Conservation (phyloP, 805 yeast genomes). For the Metschnikowia noctiluminum region DNA sequence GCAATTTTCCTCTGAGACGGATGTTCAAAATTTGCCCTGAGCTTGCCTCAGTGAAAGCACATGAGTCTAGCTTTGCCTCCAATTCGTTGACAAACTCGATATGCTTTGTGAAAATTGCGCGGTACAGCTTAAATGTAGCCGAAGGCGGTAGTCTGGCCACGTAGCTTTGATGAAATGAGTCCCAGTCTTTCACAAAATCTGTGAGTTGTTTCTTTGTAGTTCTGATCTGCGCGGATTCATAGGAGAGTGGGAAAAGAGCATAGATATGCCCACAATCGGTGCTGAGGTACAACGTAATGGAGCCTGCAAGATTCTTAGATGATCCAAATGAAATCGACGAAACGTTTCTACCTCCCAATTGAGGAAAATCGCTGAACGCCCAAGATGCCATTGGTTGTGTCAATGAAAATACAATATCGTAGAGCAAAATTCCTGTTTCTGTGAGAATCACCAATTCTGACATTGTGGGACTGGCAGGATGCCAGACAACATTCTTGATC, state of each 20-base stretch:
- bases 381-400: constrained; percentile 10
- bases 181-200: constrained; percentile 10
- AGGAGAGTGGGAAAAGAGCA: constrained; percentile 16
- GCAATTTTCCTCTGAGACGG: background rate
- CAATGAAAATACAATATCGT: constrained; percentile 13
- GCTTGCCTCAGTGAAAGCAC: constrained; percentile 4
- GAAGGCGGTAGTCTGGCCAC: constrained; percentile 13
- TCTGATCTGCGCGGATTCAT: constrained; percentile 3
- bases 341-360: constrained; percentile 4
- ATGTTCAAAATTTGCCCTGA: background rate
- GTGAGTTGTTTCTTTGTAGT: constrained; percentile 11
- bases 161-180: constrained; percentile 1
- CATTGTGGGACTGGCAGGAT: constrained; percentile 14
- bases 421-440: constrained; percentile 8
- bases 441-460: constrained; percentile 16
- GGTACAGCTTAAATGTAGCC: constrained; percentile 3
- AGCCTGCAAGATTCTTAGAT: constrained; percentile 11
- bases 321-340: constrained; percentile 18
- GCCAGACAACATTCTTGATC: constrained; percentile 14
- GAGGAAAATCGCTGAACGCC: constrained; percentile 2
- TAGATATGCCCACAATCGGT: constrained; percentile 10
- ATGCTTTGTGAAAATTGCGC: constrained; percentile 7
- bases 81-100: constrained; percentile 3
- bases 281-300: constrained; percentile 14
- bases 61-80: constrained; percentile 5